Percentiles rank a stretch among this genome's conserved stretches.
Evolutionary conservation across 1,284 basidiomycete species (phyloP).

Genomic region (Puccinia horiana): DNA sequence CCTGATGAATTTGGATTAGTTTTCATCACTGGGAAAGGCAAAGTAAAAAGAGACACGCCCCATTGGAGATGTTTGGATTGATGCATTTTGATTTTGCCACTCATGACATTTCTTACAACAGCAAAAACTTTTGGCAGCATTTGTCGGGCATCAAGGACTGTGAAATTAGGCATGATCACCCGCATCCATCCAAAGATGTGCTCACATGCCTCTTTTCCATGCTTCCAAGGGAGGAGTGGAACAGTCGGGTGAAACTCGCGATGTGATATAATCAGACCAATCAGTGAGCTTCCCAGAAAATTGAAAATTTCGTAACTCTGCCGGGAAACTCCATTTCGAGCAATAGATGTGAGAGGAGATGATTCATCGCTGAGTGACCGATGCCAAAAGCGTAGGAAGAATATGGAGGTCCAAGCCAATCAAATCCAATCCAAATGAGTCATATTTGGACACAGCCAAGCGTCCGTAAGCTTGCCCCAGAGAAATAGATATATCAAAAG

Average conservation of each 20-base stretch:
- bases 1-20: no score
- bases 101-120: constrained; percentile 21
- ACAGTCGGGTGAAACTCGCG: neutral
- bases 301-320: constrained; percentile 19
- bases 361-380: constrained; percentile 1
- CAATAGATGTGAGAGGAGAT: neutral
- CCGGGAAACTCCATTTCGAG: constrained; percentile 11
- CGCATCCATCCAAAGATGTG: no score
- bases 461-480: constrained; percentile 16
- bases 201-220: constrained; percentile 29
- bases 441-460: constrained; percentile 20
- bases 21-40: no score
- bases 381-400: constrained; percentile 26
- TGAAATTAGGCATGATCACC: constrained; percentile 13
- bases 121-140: constrained; percentile 28
- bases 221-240: constrained; percentile 28
- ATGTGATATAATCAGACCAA: constrained; percentile 18
- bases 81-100: constrained; percentile 30
- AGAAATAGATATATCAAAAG: constrained; percentile 14
- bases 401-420: constrained; percentile 8
- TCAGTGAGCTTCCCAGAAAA: neutral
- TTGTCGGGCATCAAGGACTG: constrained; percentile 3
- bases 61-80: constrained; percentile 7
- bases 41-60: neutral
- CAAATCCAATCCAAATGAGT: constrained; percentile 19